Evolutionary conservation across 352 stramenopile species (phyloP).

Genomic region (Phytophthora pisi): DNA sequence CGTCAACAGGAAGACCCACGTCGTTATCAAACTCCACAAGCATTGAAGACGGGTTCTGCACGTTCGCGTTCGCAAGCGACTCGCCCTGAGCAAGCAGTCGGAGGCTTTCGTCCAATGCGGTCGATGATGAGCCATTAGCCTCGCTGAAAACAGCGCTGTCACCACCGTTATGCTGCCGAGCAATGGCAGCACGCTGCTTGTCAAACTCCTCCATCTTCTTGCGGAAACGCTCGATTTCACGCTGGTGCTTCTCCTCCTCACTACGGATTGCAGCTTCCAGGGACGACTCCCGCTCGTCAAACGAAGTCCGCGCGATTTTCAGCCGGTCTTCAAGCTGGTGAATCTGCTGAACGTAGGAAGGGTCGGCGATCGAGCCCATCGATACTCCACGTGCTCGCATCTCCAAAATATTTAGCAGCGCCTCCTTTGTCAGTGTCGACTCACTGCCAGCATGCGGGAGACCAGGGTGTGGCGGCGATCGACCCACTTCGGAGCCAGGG

Average conservation of each 20-base stretch:
- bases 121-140: conserved; percentile 32
- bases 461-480: conserved; percentile 37
- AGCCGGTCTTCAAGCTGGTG: conserved; percentile 70
- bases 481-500: conserved; percentile 32
- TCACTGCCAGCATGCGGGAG: conserved; percentile 58
- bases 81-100: conserved; percentile 32
- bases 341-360: conserved; percentile 63
- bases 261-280: conserved; percentile 75
- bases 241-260: conserved; percentile 84
- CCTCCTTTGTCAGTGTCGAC: conserved; percentile 46
- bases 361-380: conserved; percentile 59
- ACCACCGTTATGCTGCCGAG: conserved; percentile 58
- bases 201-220: conserved; percentile 88
- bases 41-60: conserved; percentile 19
- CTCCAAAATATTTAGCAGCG: conserved; percentile 46
- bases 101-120: conserved; percentile 36
- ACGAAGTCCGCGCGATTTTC: conserved; percentile 61
- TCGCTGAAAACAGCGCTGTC: conserved; percentile 36
- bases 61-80: conserved; percentile 15
- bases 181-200: conserved; percentile 74
- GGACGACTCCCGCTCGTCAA: conserved; percentile 74
- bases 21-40: conserved; percentile 36
- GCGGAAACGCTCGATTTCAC: conserved; percentile 81
- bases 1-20: conserved; percentile 33
- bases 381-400: conserved; percentile 65